Conservation (phyloP, 106 monocot genomes). For the Triglochin maritima region DNA sequence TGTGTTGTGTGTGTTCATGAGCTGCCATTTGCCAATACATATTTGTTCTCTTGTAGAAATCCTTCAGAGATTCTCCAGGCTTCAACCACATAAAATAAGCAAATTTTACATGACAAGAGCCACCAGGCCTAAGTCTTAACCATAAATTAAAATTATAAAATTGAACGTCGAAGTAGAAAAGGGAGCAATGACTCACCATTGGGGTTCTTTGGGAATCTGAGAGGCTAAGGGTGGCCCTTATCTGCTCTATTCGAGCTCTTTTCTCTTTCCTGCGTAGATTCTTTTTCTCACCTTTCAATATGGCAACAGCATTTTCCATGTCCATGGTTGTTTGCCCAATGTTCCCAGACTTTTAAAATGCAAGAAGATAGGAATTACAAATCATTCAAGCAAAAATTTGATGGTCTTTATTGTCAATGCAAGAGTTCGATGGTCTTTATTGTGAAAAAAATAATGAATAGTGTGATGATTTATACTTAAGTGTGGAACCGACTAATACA, state of each 20-base stretch:
- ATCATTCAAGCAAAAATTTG: no score
- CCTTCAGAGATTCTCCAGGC: constrained; percentile 92
- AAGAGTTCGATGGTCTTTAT: no score
- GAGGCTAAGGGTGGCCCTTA: constrained; percentile 86
- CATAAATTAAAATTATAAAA: not conserved
- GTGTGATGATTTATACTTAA: no score
- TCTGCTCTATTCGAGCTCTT: constrained; percentile 88
- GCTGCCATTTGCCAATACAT: constrained; percentile 98
- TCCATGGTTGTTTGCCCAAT: constrained; percentile 34
- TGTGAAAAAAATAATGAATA: no score
- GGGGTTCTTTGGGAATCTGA: constrained; percentile 97
- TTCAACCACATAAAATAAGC: constrained; percentile 12
- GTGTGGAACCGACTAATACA: no score
- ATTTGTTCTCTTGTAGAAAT: constrained; percentile 84
- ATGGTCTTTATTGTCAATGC: no score
- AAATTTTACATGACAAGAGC: not conserved
- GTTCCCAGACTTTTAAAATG: constrained; percentile 1
- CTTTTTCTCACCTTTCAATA: constrained; percentile 78
- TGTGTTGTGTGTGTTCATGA: constrained; percentile 97
- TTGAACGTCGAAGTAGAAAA: not conserved
- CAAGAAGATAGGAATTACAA: no score
- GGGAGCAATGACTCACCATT: constrained; percentile 25
- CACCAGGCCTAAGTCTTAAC: not conserved
- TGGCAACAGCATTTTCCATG: constrained; percentile 58
- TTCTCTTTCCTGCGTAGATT: constrained; percentile 92